These are phyloP conservation scores for Coemansia furcata DNA, from an alignment of 192 early-diverging fungal genomes.

Conservation along the genomic window DNA sequence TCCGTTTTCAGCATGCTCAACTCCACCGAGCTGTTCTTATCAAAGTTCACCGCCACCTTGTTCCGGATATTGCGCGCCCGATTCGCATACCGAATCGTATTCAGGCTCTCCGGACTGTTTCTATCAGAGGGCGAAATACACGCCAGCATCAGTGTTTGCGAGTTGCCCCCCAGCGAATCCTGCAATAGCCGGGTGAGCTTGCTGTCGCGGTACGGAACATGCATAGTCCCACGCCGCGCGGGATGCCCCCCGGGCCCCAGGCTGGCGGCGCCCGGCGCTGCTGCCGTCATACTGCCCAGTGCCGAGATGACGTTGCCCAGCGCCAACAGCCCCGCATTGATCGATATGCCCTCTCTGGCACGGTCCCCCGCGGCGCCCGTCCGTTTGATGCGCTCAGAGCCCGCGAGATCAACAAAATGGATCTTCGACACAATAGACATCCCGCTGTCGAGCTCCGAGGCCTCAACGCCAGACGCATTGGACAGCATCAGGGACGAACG, in stretches of 20 bases:
- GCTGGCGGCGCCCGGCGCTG: neutral
- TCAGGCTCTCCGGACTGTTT: slow-evolving; percentile 89
- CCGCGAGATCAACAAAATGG: slow-evolving; percentile 98
- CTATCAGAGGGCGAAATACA: slow-evolving; percentile 87
- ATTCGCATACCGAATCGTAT: slow-evolving; percentile 95
- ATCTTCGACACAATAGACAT: slow-evolving; percentile 76
- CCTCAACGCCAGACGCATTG: neutral
- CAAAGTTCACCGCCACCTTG: slow-evolving; percentile 70
- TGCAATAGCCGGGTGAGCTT: slow-evolving; percentile 96
- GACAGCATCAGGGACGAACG: slow-evolving; percentile 19
- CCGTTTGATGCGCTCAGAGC: slow-evolving; percentile 92
- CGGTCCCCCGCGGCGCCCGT: slow-evolving; percentile 94
- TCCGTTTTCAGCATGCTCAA: slow-evolving; percentile 52
- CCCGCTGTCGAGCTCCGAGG: slow-evolving; percentile 15
- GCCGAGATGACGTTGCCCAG: slow-evolving; percentile 98
- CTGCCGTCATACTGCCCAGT: slow-evolving; percentile 64
- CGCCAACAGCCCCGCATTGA: slow-evolving; percentile 93
- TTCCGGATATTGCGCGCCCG: slow-evolving; percentile 97
- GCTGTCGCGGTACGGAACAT: slow-evolving; percentile 96
- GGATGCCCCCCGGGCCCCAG: neutral
- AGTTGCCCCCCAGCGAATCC: slow-evolving; percentile 94
- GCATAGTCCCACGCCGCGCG: slow-evolving; percentile 52
- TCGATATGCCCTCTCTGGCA: slow-evolving; percentile 94
- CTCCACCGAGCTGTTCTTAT: slow-evolving; percentile 53
- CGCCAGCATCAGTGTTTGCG: slow-evolving; percentile 93